Evolutionary conservation across 345 rosid species (phyloP).

Genomic region (Linum usitatissimum): DNA sequence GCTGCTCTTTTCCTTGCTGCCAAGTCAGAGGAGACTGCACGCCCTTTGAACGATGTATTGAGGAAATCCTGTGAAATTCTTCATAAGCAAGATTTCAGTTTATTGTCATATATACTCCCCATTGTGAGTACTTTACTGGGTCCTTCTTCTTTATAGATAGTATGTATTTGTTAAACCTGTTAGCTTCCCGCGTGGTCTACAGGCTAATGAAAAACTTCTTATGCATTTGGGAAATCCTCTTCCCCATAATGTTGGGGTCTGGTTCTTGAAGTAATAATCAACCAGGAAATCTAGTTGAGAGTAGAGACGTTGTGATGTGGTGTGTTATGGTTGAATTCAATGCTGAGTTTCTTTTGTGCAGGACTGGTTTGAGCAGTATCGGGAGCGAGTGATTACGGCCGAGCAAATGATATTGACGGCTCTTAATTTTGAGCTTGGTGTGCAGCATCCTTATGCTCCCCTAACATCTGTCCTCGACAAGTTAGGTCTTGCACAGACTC

Average conservation of each 20-base stretch:
- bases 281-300: too few species aligned
- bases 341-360: conserved; percentile 14
- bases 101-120: conserved; percentile 53
- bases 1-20: conserved; percentile 75
- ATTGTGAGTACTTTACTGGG: conserved; percentile 33
- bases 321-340: neutral
- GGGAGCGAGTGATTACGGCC: conserved; percentile 54
- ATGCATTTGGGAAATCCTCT: neutral
- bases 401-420: conserved; percentile 72
- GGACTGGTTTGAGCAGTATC: conserved; percentile 81
- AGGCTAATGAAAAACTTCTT: too few species aligned
- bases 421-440: conserved; percentile 63
- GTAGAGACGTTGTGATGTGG: too few species aligned
- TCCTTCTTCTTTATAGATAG: neutral
- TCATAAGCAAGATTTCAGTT: conserved; percentile 54
- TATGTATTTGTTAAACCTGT: neutral
- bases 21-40: conserved; percentile 76
- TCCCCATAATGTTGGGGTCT: neutral
- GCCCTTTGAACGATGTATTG: conserved; percentile 52
- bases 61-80: conserved; percentile 47
- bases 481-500: conserved; percentile 57
- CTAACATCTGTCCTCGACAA: conserved; percentile 54
- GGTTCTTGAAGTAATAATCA: too few species aligned
- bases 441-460: conserved; percentile 64
- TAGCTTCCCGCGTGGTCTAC: too few species aligned